Evolutionary conservation across 2,329 filamentous ascomycete species (phyloP), one percentile per base, ranked within the genome.

Genomic region (Cephalotrichum gorgonifer): DNA sequence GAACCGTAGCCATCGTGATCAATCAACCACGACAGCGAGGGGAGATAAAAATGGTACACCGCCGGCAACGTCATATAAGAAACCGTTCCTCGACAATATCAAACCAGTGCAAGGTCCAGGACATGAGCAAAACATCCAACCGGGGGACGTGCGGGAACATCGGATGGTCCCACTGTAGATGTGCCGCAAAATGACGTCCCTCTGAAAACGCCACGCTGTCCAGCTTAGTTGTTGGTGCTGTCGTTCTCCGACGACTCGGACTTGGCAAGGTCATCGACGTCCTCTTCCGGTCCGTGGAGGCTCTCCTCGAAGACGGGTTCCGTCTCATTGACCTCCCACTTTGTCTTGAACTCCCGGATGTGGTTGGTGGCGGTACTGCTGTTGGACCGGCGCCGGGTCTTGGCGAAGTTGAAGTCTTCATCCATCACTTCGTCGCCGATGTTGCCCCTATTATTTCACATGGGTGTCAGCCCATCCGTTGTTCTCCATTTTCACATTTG

Each of bases 301-400:
- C 79, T 78, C 68, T 96, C 90, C 65, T 97, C 89, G 57, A 95
- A 95, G 61, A 95, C 86, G 38, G 89, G 90, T 61, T 97, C 91
- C 17, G 80, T 75, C 59, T 97, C 93, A 63, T 88, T 77, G 57
- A 86, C 75, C 69, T 98, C 93, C 64, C 96, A 97, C 73, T 98
- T 98, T 69, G 90, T 95, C 78, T 93, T 94, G 73, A 95, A 88
- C 64, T 90, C 81, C 52, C 79, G 76, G 57, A 88, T 72, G 58
- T 81, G 75, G 60, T 81, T 77, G 49, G 80, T 82, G 58, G 85
- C 77, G 60, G 77, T 82, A 70, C 84, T 90, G 65, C 86, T 91
- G 74, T 97, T 97, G 69, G 88, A 94, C 66, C 88, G 89, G 65
- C 91, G 93, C 54, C 91, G 88, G 50, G 86, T 74, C 59, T 96